Base-by-base conservation (phyloP, 306 rosid species). In the Quercus dentata region DNA sequence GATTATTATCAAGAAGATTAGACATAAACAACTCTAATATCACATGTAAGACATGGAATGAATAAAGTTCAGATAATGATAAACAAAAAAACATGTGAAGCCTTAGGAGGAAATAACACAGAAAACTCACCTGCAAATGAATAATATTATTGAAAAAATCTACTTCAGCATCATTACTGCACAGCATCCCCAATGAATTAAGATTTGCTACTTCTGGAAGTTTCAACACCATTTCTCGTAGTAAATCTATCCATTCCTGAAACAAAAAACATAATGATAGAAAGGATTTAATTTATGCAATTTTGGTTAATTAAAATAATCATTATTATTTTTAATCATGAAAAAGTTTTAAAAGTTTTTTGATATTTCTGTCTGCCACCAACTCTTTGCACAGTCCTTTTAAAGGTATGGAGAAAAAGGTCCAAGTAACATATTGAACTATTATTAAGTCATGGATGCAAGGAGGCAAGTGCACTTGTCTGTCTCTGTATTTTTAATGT, bases 211-310 rank as follows among this genome's bases (percentile, higher is more conserved):
- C 83, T 35, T 86, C 87, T 17, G 97, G 97, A 79, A 95, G 93
- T 82, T 87, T 92, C 79, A 89, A 80, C 80, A 89, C 92, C 96
- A 95, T 95, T 87, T 90, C 90, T 76, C 87, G 88, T 70, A 95
- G 86, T 65, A 95, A 80, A 78, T 89, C 85, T 23, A 93, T 78
- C 99, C 99, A 95, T 78, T 89, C 99, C 98, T 95, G 92, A 82
- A 87, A 77, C 75, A 78, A 71, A 72, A 81, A 77, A 58, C 76
- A 73, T 58, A 56, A 59, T 58, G 71, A 79, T 71, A 3, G 35
- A 79, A 51, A 62, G 57, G 20, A 79, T 28, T 64, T 31, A 64
- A 13, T 25, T 64, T 63, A 4, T 30, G 19, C 70, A 64, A 28
- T 28, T 30, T 64, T 13, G 31, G 9, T 63, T 27, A 27, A 6